Evolutionary conservation across 2,329 filamentous ascomycete species (phyloP), one percentile per base, ranked within the genome.

Genomic region (Fusarium caatingaense): DNA sequence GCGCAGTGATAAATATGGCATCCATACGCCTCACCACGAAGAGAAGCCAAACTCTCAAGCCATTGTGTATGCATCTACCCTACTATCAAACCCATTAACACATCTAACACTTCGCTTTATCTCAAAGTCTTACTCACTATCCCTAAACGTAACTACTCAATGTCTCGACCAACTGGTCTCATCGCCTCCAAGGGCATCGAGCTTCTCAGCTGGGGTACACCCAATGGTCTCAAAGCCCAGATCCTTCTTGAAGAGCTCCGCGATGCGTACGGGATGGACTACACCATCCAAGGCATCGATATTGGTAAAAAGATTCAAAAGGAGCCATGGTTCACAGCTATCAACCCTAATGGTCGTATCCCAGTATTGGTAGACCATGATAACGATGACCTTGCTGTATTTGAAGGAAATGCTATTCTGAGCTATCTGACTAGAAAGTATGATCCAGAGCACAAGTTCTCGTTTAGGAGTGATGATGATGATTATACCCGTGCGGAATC

Each of bases 401-500:
- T 94, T 74, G 93, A 96, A 79, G 90, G 89, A 46, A 87, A 89
- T 48, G 87, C 90, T 64, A 94, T 94, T 74, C 84, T 94, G 74
- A 84, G 87, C 63, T 95, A 95, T 78, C 84, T 95, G 21, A 87
- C 89, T 12, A 87, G 90, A n/a, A 87, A 87, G 68, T 94, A 94
- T 76, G 92, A 94, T 77, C 82, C 83, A 0, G 88, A 92, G 47
- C 42, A 78, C 59, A 76, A 70, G 58, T 77, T 81, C 57, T 79
- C 78, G 10, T 82, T 82, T 61, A 75, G 74, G 25, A 55, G 73
- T 23, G 83, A 86, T 34, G 74, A 78, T 18, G 72, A 80, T 57
- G 78, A 81, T 66, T 79, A 78, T 62, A 78, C 77, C 6, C 72
- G 73, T 16, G 75, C 78, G 16, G 76, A 80, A 66, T 63, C 76